Percentiles rank a stretch among this genome's conserved stretches.
Conservation (phyloP, 164 flowering plant genomes). For the Macadamia tetraphylla region DNA sequence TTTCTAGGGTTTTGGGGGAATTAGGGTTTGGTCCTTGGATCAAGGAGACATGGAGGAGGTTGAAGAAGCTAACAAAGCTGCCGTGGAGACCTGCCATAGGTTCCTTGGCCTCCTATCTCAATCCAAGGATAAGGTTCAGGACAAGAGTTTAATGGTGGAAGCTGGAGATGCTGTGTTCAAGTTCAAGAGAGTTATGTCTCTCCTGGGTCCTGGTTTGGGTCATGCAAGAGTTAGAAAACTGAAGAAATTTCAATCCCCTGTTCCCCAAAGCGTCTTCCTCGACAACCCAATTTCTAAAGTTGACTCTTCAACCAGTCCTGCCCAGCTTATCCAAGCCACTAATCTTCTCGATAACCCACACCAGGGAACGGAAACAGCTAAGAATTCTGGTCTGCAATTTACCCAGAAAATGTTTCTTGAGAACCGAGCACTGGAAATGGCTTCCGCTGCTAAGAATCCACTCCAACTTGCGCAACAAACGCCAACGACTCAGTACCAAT, state of each 20-base stretch:
- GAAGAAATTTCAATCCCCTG: slow-evolving; percentile 38
- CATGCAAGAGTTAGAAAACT: slow-evolving; percentile 72
- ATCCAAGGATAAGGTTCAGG: slow-evolving; percentile 53
- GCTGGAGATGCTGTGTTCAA: slow-evolving; percentile 58
- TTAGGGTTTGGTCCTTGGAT: slow-evolving; percentile 4
- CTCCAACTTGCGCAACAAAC: slow-evolving; percentile 43
- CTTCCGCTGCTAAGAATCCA: slow-evolving; percentile 41
- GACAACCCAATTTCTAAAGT: slow-evolving; percentile 38
- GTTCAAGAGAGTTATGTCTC: slow-evolving; percentile 71
- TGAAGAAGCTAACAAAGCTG: slow-evolving; percentile 77
- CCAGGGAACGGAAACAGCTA: slow-evolving; percentile 31
- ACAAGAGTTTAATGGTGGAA: slow-evolving; percentile 44
- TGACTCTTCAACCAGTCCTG: slow-evolving; percentile 28
- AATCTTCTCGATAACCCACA: slow-evolving; percentile 23
- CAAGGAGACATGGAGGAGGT: slow-evolving; percentile 65
- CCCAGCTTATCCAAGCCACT: slow-evolving; percentile 35
- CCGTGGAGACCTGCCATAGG: slow-evolving; percentile 81
- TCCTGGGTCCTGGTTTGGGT: slow-evolving; percentile 51
- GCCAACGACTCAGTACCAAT: slow-evolving; percentile 39
- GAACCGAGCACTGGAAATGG: slow-evolving; percentile 42
- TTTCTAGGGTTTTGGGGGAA: slow-evolving; percentile 13
- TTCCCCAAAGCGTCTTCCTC: slow-evolving; percentile 41
- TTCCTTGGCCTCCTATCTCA: slow-evolving; percentile 56
- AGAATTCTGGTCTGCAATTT: slow-evolving; percentile 19
- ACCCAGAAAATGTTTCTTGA: slow-evolving; percentile 29